Base-by-base conservation (phyloP, 2,329 filamentous ascomycete species). In the Trichoderma guizhouense region DNA sequence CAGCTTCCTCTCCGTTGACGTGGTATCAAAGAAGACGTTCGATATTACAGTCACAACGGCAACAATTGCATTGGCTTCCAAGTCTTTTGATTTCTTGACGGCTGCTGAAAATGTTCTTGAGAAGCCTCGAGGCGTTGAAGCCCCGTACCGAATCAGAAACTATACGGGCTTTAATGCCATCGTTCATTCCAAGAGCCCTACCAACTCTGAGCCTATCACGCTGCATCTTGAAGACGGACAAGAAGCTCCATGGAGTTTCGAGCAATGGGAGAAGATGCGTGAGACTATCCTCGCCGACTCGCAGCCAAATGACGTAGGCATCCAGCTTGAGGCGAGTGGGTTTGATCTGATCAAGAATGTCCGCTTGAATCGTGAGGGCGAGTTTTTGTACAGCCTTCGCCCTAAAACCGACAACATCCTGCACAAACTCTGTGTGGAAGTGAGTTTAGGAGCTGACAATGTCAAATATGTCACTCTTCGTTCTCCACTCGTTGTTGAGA, bases 401-500 rank as follows among this genome's bases (percentile, higher is more conserved):
- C 96, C 97, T 3, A 93, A 94, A 80, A 92, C 94, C 73, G 92
- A 97, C 77, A 88, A 92, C 72, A 87, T 97, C 3, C 87, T 95
- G 74, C 97, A 99, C 80, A 92, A 95, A 26, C 88, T 99, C 21
- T 89, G 98, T 28, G 95, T 98, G 0, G 96, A 99, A 71, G 92
- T 99, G 68, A 93, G 89, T 68, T 87, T 99, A 28, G 96, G 94
- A n/a, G 84, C 89, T 0, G 95, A 99, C 84, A 98, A 98, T 77
- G 93, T 99, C 83, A 99, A 99, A 84, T 97, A 97, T 79, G 97
- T 99, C 78, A 99, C 95, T 1, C 91, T 99, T 78, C 90, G 96
- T 30, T 98, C 95, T 21, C 96, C 96, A 1, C 84, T 99, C 1
- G 83, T 98, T 0, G 90, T 99, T 8, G 96, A 99, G 79, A 99